Evolutionary conservation across 163 green algal genomes (phyloP).

Genomic region (Scenedesmus sp.): DNA sequence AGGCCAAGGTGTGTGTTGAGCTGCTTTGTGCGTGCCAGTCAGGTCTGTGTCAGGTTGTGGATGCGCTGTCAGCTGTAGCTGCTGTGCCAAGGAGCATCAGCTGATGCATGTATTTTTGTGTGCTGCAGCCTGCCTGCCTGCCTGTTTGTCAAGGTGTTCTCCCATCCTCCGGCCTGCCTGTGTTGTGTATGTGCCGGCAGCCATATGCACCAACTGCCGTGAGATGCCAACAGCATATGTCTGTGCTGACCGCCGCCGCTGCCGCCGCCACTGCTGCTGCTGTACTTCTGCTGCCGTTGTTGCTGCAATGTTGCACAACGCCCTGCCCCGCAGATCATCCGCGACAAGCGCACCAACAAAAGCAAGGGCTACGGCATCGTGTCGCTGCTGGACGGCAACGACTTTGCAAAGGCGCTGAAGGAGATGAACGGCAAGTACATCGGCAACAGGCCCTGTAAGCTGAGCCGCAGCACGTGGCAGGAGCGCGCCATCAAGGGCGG

Average conservation of each 20-base stretch:
- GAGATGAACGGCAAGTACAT: conserved; percentile 98
- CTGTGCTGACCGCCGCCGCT: too few relatives aligned
- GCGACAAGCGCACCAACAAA: conserved; percentile 90
- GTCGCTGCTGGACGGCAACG: conserved; percentile 84
- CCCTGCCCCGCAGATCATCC: conserved; percentile 77
- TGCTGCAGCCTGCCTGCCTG: too few relatives aligned
- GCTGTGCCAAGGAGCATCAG: too few relatives aligned
- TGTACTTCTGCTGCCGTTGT: too few relatives aligned
- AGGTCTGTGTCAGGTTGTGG: neutral
- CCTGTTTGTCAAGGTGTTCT: too few relatives aligned
- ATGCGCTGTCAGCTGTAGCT: too few relatives aligned
- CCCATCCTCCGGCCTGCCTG: too few relatives aligned
- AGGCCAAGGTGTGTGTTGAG: conserved; percentile 76
- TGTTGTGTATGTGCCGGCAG: too few relatives aligned
- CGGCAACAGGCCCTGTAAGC: conserved; percentile 93
- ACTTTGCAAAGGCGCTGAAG: conserved; percentile 86
- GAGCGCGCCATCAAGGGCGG: conserved; percentile 71
- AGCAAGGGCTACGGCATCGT: conserved; percentile 96
- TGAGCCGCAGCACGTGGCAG: conserved; percentile 89
- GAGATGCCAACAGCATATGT: too few relatives aligned
- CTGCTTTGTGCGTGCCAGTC: neutral
- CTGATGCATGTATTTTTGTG: too few relatives aligned
- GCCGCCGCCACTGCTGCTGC: too few relatives aligned
- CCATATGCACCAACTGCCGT: too few relatives aligned
- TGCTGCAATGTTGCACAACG: neutral